Base-by-base conservation (phyloP, 1,139 yeast species). In the Geotrichum histeridarum region DNA sequence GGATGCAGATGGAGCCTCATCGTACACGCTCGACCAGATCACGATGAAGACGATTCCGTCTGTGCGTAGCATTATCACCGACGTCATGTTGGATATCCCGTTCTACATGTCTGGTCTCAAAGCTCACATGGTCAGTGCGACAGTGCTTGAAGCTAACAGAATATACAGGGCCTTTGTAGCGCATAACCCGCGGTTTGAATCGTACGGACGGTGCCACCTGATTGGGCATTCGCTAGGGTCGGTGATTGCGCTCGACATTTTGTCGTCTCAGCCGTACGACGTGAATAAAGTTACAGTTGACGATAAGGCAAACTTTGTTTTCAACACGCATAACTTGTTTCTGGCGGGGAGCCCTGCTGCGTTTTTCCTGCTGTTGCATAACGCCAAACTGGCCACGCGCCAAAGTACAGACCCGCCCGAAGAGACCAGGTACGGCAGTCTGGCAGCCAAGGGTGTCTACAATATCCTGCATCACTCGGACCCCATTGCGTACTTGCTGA, bases 221-320 rank as follows among this genome's bases (percentile, higher is more conserved):
- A 74, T 93, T 63, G 98, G 97, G 1, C 99, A 93, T 68, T 90
- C 97, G 0, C 71, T 93, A 31, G 99, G 99, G 0, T 85, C 95
- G 15, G 84, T 93, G 0, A 88, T 93, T 53, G 79, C 86, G 1
- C 81, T 88, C 61, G 99, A 93, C 67, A 75, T 93, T 39, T 69
- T 90, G 41, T 75, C 86, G 1, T 67, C 74, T 33, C 94, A 86
- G 65, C 81, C 82, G n/a, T 66, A 64, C 22, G 53, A 43, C 15
- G 44, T 50, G 22, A 14, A 4, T 12, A 51, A 54, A n/a, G 51
- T 42, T 49, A 51, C 15, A n/a, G 36, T 42, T 6, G 48, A 42
- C 30, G 52, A 47, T 4, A 41, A 48, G 3, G 27, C 15, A 8
- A 44, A 51, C 30, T 60, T 91, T 37, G 75, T 78, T 43, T 93